Base-by-base conservation (phyloP, 2,329 filamentous ascomycete species). In the Ceratocystis destructans region DNA sequence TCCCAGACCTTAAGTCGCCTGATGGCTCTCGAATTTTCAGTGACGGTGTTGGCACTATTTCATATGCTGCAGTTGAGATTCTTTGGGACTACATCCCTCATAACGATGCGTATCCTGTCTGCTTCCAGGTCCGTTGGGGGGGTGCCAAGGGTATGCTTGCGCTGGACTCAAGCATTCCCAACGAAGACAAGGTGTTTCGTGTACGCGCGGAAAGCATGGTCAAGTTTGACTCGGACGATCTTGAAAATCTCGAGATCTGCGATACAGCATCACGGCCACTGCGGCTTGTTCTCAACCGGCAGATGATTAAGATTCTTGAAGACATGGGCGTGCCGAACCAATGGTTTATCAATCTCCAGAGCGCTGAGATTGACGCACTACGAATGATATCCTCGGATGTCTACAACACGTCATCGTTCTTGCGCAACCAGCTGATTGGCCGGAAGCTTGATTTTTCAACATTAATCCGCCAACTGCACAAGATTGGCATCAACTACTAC, bases 281-380 rank as follows among this genome's bases (percentile, higher is more conserved):
- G 5, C 82, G 82, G 0, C 79, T 92, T 70, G 83, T 85, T 20
- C 79, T 95, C 1, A 95, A 95, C 71, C 84, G 87, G 0, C 89
- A 89, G 70, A 79, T 92, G 68, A 90, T 95, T 75, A 95, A 95
- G 73, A 90, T 95, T 4, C 74, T 96, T 0, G 90, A 96, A 71
- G 90, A 95, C 70, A 84, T 93, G 73, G 80, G 81, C 0, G 84
- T 88, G 0, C 72, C 78, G 0, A 71, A 76, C 0, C 66, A 74
- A 0, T 87, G 82, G 73, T 93, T 96, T 69, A 72, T 87, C 10
- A 71, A 78, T 0, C 75, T 89, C 0, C 90, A 94, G 73, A 76
- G 78, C 0, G 76, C 77, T n/a, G 86, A 86, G 33, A 75, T 94
- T 2, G 70, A 79, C 0, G 76, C 80, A 12, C 76, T 95, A 3